Evolutionary conservation across 805 yeast species (phyloP).

Genomic region (Helenozyma baotianmanensis): DNA sequence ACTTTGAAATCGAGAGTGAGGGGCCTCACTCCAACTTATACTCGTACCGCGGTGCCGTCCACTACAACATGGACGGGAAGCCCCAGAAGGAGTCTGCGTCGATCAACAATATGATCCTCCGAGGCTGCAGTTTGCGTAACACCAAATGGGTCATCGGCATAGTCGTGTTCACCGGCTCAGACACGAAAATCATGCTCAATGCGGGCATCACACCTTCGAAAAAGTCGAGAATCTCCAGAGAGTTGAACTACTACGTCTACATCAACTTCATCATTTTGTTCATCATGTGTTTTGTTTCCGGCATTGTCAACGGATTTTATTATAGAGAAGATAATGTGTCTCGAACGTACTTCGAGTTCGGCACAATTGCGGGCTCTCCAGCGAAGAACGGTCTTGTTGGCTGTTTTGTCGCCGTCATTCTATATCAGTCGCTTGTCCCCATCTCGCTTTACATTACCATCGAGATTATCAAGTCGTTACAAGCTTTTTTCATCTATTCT

Average conservation of each 20-base stretch:
- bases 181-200: conserved; percentile 77
- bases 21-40: conserved; percentile 80
- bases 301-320: conserved; percentile 65
- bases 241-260: conserved; percentile 64
- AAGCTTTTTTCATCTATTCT: conserved; percentile 69
- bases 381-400: conserved; percentile 63
- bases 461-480: conserved; percentile 73
- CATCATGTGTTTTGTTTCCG: conserved; percentile 63
- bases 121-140: conserved; percentile 77
- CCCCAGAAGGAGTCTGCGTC: conserved; percentile 58
- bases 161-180: conserved; percentile 72
- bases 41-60: conserved; percentile 66
- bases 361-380: conserved; percentile 62
- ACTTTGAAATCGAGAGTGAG: conserved; percentile 73
- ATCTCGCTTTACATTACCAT: conserved; percentile 74
- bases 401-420: conserved; percentile 67
- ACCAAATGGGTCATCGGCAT: conserved; percentile 81
- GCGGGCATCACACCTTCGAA: conserved; percentile 78
- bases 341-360: conserved; percentile 63
- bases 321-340: conserved; percentile 47
- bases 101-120: conserved; percentile 61
- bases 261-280: conserved; percentile 64
- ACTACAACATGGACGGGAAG: conserved; percentile 17
- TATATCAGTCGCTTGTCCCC: conserved; percentile 75
- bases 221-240: conserved; percentile 67